Percentiles rank a stretch among this genome's conserved stretches.
Conservation (phyloP, 345 rosid species). For the Passiflora organensis region DNA sequence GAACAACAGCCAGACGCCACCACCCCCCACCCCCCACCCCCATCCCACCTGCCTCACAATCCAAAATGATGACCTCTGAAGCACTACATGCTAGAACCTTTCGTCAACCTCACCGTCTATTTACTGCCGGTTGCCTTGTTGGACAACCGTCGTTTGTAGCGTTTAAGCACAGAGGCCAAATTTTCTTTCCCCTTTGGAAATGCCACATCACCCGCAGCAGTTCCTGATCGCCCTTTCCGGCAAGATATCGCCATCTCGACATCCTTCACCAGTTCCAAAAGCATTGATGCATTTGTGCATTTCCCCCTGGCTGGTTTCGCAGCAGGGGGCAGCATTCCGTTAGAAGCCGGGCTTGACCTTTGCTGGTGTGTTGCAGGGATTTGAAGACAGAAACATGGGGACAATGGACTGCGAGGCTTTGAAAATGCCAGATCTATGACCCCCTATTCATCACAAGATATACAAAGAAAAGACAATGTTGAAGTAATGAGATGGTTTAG, state of each 20-base stretch:
- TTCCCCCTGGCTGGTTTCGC: constrained; percentile 72
- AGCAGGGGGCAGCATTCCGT: constrained; percentile 68
- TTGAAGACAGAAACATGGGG: constrained; percentile 86
- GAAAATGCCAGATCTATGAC: constrained; percentile 77
- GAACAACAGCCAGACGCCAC: too few species aligned
- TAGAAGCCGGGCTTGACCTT: constrained; percentile 52
- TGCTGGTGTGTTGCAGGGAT: constrained; percentile 46
- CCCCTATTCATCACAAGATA: constrained; percentile 44
- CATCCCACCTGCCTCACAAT: too few species aligned
- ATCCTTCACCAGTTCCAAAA: constrained; percentile 78
- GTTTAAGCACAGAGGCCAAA: constrained; percentile 86
- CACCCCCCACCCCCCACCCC: too few species aligned
- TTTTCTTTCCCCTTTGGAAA: constrained; percentile 94
- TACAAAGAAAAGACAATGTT: too few species aligned
- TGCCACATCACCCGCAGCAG: constrained; percentile 97
- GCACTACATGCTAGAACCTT: constrained; percentile 13
- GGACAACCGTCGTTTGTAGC: constrained; percentile 82
- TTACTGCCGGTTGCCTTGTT: constrained; percentile 35
- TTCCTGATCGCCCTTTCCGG: constrained; percentile 89
- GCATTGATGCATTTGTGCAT: constrained; percentile 59
- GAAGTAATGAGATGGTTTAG: too few species aligned
- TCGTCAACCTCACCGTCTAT: constrained; percentile 47
- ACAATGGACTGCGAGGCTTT: constrained; percentile 61
- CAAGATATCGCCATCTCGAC: constrained; percentile 80
- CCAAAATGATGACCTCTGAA: constrained; percentile 15